These are phyloP conservation scores for Avena atlantica DNA, from an alignment of 176 grass and related monocot genomes.

Conservation along the genomic window DNA sequence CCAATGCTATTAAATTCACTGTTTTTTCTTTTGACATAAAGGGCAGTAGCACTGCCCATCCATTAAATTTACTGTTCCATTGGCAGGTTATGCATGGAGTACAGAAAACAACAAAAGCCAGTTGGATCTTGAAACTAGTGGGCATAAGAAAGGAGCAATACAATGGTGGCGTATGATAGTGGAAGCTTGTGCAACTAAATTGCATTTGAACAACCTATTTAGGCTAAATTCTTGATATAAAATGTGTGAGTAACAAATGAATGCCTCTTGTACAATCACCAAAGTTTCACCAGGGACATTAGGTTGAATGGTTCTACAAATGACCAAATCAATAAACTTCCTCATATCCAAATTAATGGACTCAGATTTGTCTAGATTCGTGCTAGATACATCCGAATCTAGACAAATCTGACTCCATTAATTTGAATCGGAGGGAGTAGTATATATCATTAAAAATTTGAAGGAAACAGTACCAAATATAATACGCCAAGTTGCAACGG, in stretches of 20 bases:
- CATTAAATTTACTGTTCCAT: not conserved
- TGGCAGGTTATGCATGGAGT: conserved; percentile 7
- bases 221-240: not conserved
- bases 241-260: conserved; percentile 18
- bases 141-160: not conserved
- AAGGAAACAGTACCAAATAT: conserved; percentile 9
- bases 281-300: not conserved
- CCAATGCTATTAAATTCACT: not conserved
- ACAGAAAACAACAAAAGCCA: conserved; percentile 16
- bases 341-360: too few relatives aligned
- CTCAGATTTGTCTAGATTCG: too few relatives aligned
- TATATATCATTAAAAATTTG: conserved; percentile 6
- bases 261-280: not conserved
- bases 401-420: too few relatives aligned
- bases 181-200: not conserved
- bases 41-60: too few relatives aligned
- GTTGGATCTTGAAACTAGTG: not conserved
- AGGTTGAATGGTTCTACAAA: not conserved
- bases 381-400: too few relatives aligned
- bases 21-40: too few relatives aligned
- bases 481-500: not conserved
- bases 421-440: too few relatives aligned
- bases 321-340: not conserved
- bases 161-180: not conserved
- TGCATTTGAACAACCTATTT: not conserved